These are phyloP conservation scores for Aspergillus heteromorphus DNA, from an alignment of 495 filamentous ascomycete species.

Conservation along the genomic window DNA sequence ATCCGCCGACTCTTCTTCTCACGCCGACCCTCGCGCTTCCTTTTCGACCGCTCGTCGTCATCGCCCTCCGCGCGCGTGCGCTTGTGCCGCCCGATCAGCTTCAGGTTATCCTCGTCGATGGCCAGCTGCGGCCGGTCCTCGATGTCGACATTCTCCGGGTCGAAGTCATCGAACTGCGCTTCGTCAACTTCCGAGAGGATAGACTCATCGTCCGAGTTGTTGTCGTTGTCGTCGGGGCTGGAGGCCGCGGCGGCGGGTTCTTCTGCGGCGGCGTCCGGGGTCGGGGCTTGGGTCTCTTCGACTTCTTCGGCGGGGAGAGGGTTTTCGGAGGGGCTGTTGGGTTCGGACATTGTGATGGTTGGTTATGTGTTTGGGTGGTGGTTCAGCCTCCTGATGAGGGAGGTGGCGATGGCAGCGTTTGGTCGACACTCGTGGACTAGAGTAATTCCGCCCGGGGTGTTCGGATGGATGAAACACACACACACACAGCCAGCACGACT, in stretches of 20 bases:
- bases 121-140: slow-evolving; percentile 71
- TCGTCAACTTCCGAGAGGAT: slow-evolving; percentile 93
- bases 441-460: neutral
- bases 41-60: slow-evolving; percentile 52
- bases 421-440: neutral
- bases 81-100: slow-evolving; percentile 68
- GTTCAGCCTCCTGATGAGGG: neutral
- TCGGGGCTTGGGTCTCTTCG: slow-evolving; percentile 31
- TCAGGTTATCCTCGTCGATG: slow-evolving; percentile 84
- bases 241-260: slow-evolving; percentile 17
- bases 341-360: neutral
- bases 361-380: neutral
- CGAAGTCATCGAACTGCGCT: slow-evolving; percentile 87
- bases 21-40: slow-evolving; percentile 68
- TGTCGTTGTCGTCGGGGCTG: slow-evolving; percentile 23
- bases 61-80: slow-evolving; percentile 68
- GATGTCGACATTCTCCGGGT: slow-evolving; percentile 67
- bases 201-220: slow-evolving; percentile 72
- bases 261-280: slow-evolving; percentile 18
- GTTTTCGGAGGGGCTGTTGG: neutral
- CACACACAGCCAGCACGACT: neutral
- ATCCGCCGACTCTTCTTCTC: slow-evolving; percentile 69
- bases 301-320: slow-evolving; percentile 37
- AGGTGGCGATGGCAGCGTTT: neutral
- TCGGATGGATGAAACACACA: neutral